Conservation (phyloP, 345 rosid genomes). For the Hirschfeldia incana region DNA sequence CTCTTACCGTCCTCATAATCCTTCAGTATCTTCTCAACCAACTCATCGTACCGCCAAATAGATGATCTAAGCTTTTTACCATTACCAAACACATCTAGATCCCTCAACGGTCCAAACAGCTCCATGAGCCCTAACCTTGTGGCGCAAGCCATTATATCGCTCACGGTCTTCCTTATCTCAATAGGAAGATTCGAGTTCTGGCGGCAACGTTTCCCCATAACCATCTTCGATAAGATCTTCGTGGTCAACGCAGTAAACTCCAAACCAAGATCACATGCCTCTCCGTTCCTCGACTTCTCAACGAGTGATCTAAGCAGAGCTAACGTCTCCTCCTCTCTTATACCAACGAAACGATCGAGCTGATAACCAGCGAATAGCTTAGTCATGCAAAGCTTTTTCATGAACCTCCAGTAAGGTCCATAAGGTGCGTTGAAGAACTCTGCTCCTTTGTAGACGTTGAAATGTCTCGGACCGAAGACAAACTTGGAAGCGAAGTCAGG, state of each 20-base stretch:
- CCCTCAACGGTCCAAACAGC: conserved; percentile 55
- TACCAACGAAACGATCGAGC: conserved; percentile 50
- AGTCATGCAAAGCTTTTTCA: conserved; percentile 69
- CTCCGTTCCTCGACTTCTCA: conserved; percentile 35
- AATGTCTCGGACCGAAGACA: conserved; percentile 52
- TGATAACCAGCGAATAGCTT: conserved; percentile 56
- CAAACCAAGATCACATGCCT: conserved; percentile 50
- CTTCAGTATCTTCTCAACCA: conserved; percentile 49
- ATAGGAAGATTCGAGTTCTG: conserved; percentile 37
- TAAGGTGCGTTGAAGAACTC: conserved; percentile 60
- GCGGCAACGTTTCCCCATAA: conserved; percentile 53
- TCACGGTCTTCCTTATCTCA: conserved; percentile 52
- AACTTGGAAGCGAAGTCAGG: conserved; percentile 54
- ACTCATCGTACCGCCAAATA: conserved; percentile 46
- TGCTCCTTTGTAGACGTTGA: conserved; percentile 53
- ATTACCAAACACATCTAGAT: conserved; percentile 53
- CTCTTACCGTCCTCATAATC: conserved; percentile 50
- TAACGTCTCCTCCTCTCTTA: conserved; percentile 55
- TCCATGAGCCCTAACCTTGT: conserved; percentile 55
- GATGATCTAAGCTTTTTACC: conserved; percentile 52
- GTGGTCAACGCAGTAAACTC: conserved; percentile 51
- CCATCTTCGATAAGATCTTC: conserved; percentile 56
- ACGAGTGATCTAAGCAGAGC: conserved; percentile 42
- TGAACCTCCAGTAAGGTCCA: conserved; percentile 72
- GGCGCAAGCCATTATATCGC: conserved; percentile 50